Base-by-base conservation (phyloP, 352 stramenopile species). In the Globisporangium radiosum region DNA sequence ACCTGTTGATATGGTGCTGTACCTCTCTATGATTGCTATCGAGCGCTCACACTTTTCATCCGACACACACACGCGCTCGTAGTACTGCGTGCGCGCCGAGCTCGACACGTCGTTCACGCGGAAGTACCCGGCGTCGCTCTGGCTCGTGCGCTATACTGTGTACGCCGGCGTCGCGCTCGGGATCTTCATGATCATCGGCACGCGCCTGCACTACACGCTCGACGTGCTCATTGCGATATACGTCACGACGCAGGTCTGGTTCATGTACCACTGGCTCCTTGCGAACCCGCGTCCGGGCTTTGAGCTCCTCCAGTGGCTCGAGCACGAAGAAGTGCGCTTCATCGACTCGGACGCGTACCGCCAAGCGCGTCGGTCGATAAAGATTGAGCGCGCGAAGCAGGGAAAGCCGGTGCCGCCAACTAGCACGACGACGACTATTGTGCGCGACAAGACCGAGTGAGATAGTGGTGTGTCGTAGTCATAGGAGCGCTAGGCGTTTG, bases 51-150 rank as follows among this genome's bases (percentile, higher is more conserved):
- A 50, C 17, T 48, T 7, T 48, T 11, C 13, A n/a, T 15, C 8
- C 43, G 43, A 7, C 9, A 8, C 14, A 48, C 43, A 13, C 14
- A 50, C 45, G 5, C n/a, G 15, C 25, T 33, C 11, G 9, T 42
- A 64, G 58, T 64, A 64, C 65, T 95, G 85, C 59, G 68, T 85
- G 33, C 75, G 72, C 42, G 77, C 68, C 15, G 80, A 95, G 65
- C 77, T 95, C 47, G 93, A 92, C 78, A 95, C 85, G 43, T 83
- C 85, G 10, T 93, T 95, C 59, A 93, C 81, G 17, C 81, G 85
- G 3, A 76, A 76, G 43, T 88, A 76, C 62, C 71, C 78, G 47
- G 91, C 70, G 51, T 71, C 89, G 49, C 60, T 93, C 38, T 90
- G 81, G 76, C 85, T 93, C 69, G 78, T 93, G 45, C 79, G 83